Conservation (phyloP, 192 early-diverging fungal genomes). For the Paraglomus brasilianum region DNA sequence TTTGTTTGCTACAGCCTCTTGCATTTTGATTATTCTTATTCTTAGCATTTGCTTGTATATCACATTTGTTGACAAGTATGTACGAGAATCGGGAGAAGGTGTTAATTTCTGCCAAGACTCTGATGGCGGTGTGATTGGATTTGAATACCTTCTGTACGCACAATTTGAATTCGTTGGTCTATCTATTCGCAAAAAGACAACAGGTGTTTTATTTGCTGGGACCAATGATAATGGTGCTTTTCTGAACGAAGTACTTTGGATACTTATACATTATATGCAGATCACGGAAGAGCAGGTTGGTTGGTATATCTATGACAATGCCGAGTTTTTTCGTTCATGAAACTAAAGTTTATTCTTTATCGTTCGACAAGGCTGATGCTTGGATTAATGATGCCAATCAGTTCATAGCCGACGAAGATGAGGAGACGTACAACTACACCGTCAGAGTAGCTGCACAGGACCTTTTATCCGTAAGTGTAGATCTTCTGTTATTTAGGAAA, state of each 20-base stretch:
- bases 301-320: not conserved
- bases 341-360: not conserved
- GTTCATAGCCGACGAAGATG: slow-evolving; percentile 89
- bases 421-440: slow-evolving; percentile 83
- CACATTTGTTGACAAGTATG: slow-evolving; percentile 42
- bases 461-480: slow-evolving; percentile 53
- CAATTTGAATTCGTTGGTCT: slow-evolving; percentile 69
- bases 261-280: slow-evolving; percentile 70
- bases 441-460: slow-evolving; percentile 83
- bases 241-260: slow-evolving; percentile 56
- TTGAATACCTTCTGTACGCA: slow-evolving; percentile 64
- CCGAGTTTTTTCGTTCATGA: not conserved
- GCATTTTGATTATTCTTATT: slow-evolving; percentile 9
- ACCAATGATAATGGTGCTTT: slow-evolving; percentile 41
- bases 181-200: slow-evolving; percentile 51
- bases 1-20: not conserved
- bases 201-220: slow-evolving; percentile 49
- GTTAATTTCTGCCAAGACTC: slow-evolving; percentile 61
- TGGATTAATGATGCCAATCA: slow-evolving; percentile 86
- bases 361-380: slow-evolving; percentile 56
- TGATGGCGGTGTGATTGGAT: slow-evolving; percentile 67
- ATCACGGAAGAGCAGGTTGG: slow-evolving; percentile 71
- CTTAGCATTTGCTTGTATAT: not conserved
- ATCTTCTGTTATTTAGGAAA: not conserved
- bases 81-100: slow-evolving; percentile 40